Evolutionary conservation across 257 asterid species (phyloP).

Genomic region (Rauvolfia tetraphylla): DNA sequence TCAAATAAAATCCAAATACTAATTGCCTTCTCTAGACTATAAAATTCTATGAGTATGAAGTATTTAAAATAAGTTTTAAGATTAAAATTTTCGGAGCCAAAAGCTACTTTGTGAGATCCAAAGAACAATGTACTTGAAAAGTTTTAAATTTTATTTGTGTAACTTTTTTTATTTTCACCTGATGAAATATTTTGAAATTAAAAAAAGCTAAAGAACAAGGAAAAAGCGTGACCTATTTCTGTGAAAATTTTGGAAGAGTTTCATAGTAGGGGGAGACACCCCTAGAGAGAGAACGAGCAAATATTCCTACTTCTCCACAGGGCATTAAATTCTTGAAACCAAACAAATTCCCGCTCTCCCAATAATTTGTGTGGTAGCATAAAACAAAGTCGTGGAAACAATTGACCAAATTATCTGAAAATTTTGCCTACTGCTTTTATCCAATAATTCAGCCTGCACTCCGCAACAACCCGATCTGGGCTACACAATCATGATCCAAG

Average conservation of each 20-base stretch:
- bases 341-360: not conserved
- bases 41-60: too few species aligned
- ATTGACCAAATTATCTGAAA: not conserved
- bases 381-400: not conserved
- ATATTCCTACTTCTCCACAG: not conserved
- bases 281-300: not conserved
- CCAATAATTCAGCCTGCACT: not conserved
- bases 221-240: not conserved
- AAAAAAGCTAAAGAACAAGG: too few species aligned
- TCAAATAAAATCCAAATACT: too few species aligned
- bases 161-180: too few species aligned
- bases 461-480: not conserved
- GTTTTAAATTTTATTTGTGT: too few species aligned
- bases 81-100: too few species aligned
- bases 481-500: not conserved
- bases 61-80: too few species aligned
- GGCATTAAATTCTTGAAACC: constrained; percentile 3
- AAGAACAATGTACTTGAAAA: too few species aligned
- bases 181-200: too few species aligned
- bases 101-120: too few species aligned
- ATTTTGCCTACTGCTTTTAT: not conserved
- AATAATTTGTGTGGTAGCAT: not conserved
- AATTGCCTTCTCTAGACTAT: too few species aligned
- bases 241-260: not conserved
- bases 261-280: not conserved